Percentiles rank a stretch among this genome's conserved stretches.
Evolutionary conservation across 2,329 filamentous ascomycete species (phyloP).

Genomic region (Massarina eburnea): DNA sequence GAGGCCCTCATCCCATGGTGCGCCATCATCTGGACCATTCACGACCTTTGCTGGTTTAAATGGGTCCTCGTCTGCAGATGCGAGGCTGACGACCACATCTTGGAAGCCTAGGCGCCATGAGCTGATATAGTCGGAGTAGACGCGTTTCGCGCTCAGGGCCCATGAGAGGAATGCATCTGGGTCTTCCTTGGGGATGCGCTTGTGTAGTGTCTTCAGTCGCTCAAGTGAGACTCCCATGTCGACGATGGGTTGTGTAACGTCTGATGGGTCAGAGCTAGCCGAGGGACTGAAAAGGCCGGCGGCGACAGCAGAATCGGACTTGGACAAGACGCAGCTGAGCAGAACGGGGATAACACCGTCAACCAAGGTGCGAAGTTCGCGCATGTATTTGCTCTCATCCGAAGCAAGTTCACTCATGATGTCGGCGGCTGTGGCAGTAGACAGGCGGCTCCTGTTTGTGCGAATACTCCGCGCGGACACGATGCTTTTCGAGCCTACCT

Average conservation of each 20-base stretch:
- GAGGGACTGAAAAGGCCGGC: constrained; percentile 68
- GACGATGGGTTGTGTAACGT: constrained; percentile 82
- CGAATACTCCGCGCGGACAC: constrained; percentile 78
- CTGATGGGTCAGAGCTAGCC: constrained; percentile 57
- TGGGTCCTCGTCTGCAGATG: constrained; percentile 67
- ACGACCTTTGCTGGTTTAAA: constrained; percentile 48
- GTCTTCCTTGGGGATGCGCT: constrained; percentile 74
- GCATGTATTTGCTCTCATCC: constrained; percentile 85
- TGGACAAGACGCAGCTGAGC: constrained; percentile 77
- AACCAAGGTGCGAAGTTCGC: constrained; percentile 89
- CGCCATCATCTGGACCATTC: constrained; percentile 49
- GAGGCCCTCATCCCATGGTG: constrained; percentile 57
- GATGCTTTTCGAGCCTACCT: constrained; percentile 66
- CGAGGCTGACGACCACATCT: constrained; percentile 90
- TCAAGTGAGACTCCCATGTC: constrained; percentile 92
- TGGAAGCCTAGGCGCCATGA: constrained; percentile 94
- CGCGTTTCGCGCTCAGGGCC: constrained; percentile 74
- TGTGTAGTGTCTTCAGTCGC: constrained; percentile 77
- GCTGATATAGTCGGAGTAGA: constrained; percentile 83
- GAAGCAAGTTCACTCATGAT: constrained; percentile 77
- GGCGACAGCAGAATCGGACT: constrained; percentile 64
- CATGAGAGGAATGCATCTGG: constrained; percentile 73
- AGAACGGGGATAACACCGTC: constrained; percentile 95
- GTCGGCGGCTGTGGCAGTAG: constrained; percentile 70
- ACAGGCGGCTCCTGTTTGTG: constrained; percentile 67